Evolutionary conservation across 495 filamentous ascomycete species (phyloP).

Genomic region (Hypoxylon intermedium): DNA sequence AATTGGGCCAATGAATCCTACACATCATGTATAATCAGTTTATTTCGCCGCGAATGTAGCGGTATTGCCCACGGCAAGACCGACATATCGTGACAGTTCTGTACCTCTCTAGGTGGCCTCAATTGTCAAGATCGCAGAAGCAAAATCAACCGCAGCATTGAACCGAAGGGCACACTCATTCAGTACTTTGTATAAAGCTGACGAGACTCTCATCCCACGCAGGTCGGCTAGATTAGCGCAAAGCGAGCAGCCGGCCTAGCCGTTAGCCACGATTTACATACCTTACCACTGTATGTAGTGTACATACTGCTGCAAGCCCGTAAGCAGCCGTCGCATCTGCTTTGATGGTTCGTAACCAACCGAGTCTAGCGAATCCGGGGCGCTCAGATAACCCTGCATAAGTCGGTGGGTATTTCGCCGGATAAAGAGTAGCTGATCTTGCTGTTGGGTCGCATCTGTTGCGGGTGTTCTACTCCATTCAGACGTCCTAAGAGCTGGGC

Average conservation of each 20-base stretch:
- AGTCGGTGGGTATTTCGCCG: constrained; percentile 38
- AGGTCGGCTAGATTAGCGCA: constrained; percentile 14
- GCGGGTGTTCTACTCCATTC: constrained; percentile 21
- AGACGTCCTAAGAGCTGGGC: constrained; percentile 3
- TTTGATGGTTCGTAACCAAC: constrained; percentile 26
- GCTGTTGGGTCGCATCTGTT: constrained; percentile 18
- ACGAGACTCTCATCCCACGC: constrained; percentile 17
- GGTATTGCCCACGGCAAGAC: not conserved
- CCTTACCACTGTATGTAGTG: not conserved
- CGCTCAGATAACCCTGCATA: constrained; percentile 37
- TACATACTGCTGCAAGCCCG: constrained; percentile 28
- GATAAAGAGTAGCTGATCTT: constrained; percentile 36
- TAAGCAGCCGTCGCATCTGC: constrained; percentile 36
- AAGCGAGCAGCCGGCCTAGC: constrained; percentile 27
- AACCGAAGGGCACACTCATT: not conserved
- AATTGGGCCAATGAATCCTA: constrained; percentile 8
- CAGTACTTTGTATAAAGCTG: too few relatives aligned
- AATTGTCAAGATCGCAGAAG: not conserved
- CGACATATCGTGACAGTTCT: too few relatives aligned
- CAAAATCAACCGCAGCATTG: not conserved
- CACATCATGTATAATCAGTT: not conserved
- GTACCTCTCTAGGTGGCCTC: not conserved
- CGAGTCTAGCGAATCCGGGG: constrained; percentile 18
- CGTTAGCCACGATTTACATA: constrained; percentile 33
- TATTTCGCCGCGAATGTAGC: not conserved